Percentiles rank a stretch among this genome's conserved stretches.
Conservation (phyloP, 1,284 basidiomycete species). For the Trichosporon ovoides region DNA sequence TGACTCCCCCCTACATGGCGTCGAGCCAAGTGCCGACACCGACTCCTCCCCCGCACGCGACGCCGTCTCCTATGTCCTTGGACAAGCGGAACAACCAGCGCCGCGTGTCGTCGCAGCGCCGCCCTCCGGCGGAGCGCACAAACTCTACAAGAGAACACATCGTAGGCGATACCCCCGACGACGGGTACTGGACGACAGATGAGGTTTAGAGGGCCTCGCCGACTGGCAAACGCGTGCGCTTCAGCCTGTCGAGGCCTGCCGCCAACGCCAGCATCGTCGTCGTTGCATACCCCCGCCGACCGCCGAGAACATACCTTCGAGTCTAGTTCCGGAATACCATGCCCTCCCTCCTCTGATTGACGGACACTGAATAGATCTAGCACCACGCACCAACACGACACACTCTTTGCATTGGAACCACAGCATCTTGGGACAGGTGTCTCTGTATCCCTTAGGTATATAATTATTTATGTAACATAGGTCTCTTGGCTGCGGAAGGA, state of each 20-base stretch:
- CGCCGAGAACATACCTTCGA: background rate
- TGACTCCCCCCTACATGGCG: slow-evolving; percentile 3
- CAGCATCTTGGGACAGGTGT: background rate
- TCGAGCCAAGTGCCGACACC: slow-evolving; percentile 1
- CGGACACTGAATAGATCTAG: slow-evolving; percentile 1
- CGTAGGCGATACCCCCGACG: slow-evolving; percentile 2
- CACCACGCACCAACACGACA: background rate
- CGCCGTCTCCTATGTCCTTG: background rate
- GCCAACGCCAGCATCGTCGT: background rate
- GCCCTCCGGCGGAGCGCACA: slow-evolving; percentile 4
- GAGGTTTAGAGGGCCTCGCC: background rate
- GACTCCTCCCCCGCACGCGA: background rate
- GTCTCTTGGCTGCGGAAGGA: background rate
- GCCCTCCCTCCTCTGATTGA: background rate
- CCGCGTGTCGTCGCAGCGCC: slow-evolving; percentile 11
- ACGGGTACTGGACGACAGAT: slow-evolving; percentile 1
- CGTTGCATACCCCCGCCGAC: background rate
- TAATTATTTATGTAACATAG: slow-evolving; percentile 5
- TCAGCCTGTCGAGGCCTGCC: background rate
- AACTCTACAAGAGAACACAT: slow-evolving; percentile 17
- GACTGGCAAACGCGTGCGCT: background rate
- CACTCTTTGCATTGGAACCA: slow-evolving; percentile 1
- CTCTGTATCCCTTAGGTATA: slow-evolving; percentile 3
- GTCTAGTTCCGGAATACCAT: background rate
- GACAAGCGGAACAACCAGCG: slow-evolving; percentile 5